Evolutionary conservation across 2,329 filamentous ascomycete species (phyloP).

Genomic region (Westerdykella sp.): DNA sequence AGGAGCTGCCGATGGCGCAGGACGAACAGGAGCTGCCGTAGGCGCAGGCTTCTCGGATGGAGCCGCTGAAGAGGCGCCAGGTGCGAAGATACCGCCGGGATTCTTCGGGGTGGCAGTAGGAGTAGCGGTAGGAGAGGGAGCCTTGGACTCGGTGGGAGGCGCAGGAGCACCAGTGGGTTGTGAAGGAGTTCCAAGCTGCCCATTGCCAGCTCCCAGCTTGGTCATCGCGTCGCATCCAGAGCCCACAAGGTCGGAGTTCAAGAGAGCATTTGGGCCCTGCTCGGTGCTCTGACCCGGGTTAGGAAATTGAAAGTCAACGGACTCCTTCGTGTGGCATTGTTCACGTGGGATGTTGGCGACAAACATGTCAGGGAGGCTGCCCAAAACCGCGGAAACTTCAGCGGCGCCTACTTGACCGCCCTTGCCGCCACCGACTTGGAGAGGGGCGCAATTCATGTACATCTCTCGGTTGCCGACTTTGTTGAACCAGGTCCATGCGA

Average conservation of each 20-base stretch:
- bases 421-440: slow-evolving; percentile 56
- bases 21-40: slow-evolving; percentile 1
- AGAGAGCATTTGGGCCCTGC: slow-evolving; percentile 15
- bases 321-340: slow-evolving; percentile 53
- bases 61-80: slow-evolving; percentile 26
- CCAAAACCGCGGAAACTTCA: slow-evolving; percentile 41
- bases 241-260: slow-evolving; percentile 26
- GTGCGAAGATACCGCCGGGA: slow-evolving; percentile 20
- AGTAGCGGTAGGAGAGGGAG: not conserved
- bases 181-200: slow-evolving; percentile 23
- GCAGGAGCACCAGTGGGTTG: slow-evolving; percentile 1
- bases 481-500: slow-evolving; percentile 96
- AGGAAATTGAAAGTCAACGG: slow-evolving; percentile 50
- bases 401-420: slow-evolving; percentile 28
- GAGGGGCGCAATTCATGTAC: slow-evolving; percentile 92
- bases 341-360: slow-evolving; percentile 60
- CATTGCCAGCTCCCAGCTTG: slow-evolving; percentile 27
- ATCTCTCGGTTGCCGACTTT: slow-evolving; percentile 87
- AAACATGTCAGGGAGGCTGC: slow-evolving; percentile 66
- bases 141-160: slow-evolving; percentile 1
- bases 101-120: slow-evolving; percentile 5
- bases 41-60: slow-evolving; percentile 3
- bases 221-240: slow-evolving; percentile 25
- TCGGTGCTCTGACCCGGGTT: slow-evolving; percentile 22
- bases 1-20: slow-evolving; percentile 1